Conservation (phyloP, 768 basidiomycete species). For the Cubamyces lactineus region DNA sequence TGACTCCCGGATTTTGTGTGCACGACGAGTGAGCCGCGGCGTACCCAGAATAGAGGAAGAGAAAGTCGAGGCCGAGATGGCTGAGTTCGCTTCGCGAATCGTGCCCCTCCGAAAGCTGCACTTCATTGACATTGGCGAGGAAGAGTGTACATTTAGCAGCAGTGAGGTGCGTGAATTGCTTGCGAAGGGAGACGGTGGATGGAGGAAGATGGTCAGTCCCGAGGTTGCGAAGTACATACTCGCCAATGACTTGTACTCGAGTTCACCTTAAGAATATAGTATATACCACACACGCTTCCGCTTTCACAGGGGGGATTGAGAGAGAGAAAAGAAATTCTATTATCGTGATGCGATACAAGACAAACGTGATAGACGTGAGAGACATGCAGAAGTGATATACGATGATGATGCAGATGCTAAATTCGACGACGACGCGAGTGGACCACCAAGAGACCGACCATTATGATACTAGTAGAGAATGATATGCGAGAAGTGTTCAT, state of each 20-base stretch:
- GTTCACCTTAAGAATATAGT: background rate
- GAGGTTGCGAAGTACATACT: constrained; percentile 56
- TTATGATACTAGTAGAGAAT: constrained; percentile 6
- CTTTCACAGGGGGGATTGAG: background rate
- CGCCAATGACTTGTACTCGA: constrained; percentile 48
- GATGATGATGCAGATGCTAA: constrained; percentile 9
- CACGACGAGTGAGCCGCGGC: constrained; percentile 47
- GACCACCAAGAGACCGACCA: constrained; percentile 6
- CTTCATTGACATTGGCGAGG: constrained; percentile 63
- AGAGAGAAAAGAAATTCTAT: constrained; percentile 12
- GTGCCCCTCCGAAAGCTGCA: constrained; percentile 53
- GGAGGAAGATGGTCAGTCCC: constrained; percentile 52
- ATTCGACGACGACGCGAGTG: constrained; percentile 5
- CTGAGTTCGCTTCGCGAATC: constrained; percentile 50
- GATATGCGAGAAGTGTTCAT: constrained; percentile 25
- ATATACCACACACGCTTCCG: too few relatives aligned
- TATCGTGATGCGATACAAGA: constrained; percentile 8
- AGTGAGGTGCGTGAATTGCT: constrained; percentile 62
- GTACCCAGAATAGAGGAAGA: constrained; percentile 32
- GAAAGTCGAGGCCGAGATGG: constrained; percentile 33
- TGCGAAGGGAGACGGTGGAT: constrained; percentile 37
- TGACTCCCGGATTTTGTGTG: constrained; percentile 67
- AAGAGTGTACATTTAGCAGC: constrained; percentile 66
- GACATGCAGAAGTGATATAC: constrained; percentile 12
- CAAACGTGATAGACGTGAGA: constrained; percentile 11